phyloP scores from a whole-genome alignment of 2,329 filamentous ascomycete species.

The Epicoccum nigrum region DNA sequence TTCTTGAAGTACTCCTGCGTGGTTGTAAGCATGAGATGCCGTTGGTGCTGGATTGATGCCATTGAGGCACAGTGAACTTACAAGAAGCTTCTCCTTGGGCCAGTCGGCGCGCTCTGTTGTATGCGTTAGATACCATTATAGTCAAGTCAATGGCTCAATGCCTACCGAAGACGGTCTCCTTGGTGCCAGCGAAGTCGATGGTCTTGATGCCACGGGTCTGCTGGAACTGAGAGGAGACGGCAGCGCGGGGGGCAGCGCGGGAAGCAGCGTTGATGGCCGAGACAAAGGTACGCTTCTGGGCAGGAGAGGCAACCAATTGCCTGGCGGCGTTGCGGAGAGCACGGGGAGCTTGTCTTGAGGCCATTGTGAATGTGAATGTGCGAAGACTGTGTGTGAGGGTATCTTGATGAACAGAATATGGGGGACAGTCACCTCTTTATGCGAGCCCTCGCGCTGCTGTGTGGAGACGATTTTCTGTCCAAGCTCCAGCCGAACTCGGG shows the following conservation, averaged over 20 bases:
- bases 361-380: conserved; percentile 68
- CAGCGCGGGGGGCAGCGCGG: conserved; percentile 54
- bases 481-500: conserved; percentile 20
- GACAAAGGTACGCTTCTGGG: conserved; percentile 64
- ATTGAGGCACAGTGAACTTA: conserved; percentile 58
- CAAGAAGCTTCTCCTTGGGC: conserved; percentile 97
- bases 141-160: conserved; percentile 18
- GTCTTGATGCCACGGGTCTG: conserved; percentile 91
- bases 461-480: conserved; percentile 21
- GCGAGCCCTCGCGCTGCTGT: conserved; percentile 16
- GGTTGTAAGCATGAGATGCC: conserved; percentile 33
- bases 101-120: conserved; percentile 90
- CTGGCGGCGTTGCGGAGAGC: conserved; percentile 64
- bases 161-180: conserved; percentile 93
- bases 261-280: conserved; percentile 61
- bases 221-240: conserved; percentile 62
- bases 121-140: conserved; percentile 31
- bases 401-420: conserved; percentile 34
- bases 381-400: conserved; percentile 43
- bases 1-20: conserved; percentile 97
- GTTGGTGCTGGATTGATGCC: conserved; percentile 20
- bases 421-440: conserved; percentile 38
- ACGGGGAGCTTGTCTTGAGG: conserved; percentile 73
- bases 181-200: conserved; percentile 95
- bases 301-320: conserved; percentile 59